Evolutionary conservation across 371 early-diverging fungal species (phyloP).

Genomic region (Zychaea mexicana): DNA sequence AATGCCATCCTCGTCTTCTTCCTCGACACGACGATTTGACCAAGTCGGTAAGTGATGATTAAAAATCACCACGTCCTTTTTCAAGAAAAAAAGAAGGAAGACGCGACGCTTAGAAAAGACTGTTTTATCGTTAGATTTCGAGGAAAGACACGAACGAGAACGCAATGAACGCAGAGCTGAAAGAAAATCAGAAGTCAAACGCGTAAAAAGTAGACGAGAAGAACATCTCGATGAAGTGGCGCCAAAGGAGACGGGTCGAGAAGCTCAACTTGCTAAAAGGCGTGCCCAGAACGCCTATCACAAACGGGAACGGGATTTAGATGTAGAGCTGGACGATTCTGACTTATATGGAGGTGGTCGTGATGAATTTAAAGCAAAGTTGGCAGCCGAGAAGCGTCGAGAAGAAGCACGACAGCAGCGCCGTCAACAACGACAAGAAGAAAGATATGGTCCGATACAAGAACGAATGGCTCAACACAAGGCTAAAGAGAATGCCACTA

Average conservation of each 20-base stretch:
- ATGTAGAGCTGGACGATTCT: slow-evolving; percentile 73
- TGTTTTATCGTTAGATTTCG: slow-evolving; percentile 35
- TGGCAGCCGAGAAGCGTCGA: slow-evolving; percentile 52
- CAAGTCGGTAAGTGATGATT: slow-evolving; percentile 13
- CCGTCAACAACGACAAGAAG: slow-evolving; percentile 27
- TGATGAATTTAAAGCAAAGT: slow-evolving; percentile 57
- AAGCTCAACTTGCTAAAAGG: slow-evolving; percentile 70
- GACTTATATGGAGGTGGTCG: slow-evolving; percentile 80
- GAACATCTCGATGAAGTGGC: slow-evolving; percentile 78
- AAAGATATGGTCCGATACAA: slow-evolving; percentile 45
- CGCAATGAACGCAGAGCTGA: slow-evolving; percentile 17
- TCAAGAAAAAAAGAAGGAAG: not conserved
- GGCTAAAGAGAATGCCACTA: slow-evolving; percentile 68
- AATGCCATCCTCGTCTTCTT: slow-evolving; percentile 23
- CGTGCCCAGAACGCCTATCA: slow-evolving; percentile 66
- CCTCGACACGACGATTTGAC: slow-evolving; percentile 13
- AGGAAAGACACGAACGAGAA: slow-evolving; percentile 62
- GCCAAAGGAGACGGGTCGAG: slow-evolving; percentile 81
- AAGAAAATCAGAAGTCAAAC: slow-evolving; percentile 55
- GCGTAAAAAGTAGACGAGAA: slow-evolving; percentile 56
- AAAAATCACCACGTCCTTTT: not conserved
- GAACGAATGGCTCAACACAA: slow-evolving; percentile 54
- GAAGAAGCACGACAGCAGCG: slow-evolving; percentile 51
- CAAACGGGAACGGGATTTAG: slow-evolving; percentile 71
- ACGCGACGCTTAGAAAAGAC: not conserved